Base-by-base conservation (phyloP, 495 filamentous ascomycete species). In the Rusavskia elegans region DNA sequence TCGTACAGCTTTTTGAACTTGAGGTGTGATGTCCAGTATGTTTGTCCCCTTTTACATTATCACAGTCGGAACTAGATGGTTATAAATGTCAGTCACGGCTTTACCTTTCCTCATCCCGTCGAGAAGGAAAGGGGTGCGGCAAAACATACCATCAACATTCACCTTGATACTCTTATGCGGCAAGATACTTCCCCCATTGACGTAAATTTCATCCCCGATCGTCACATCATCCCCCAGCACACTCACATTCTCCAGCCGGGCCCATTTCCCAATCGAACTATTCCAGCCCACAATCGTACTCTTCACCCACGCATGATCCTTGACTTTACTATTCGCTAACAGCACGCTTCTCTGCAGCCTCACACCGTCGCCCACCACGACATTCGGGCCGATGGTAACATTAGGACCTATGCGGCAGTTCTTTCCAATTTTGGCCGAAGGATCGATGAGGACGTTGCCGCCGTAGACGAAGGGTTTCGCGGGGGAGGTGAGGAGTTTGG, bases 261-360 rank as follows among this genome's bases (percentile, higher is more conserved):
- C 90, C 92, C 92, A 99, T 60, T 81, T 82, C 55, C 92, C 92
- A 36, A 99, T 87, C 35, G 82, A 83, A 74, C 87, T 94, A 74
- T 97, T 97, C 92, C 92, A 99, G 58, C 92, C 92, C 13, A 99
- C 90, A 64, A 99, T 99, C 59, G 92, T 94, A 60, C 85, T 90
- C 79, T 99, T 99, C 66, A 99, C 79, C 92, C 92, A 99, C 11
- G 92, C 92, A 67, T 99, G 92, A 66, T 99, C 92, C 78, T 96
- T 97, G 64, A 95, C 85, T 72, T 89, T 96, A 65, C 83, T 83
- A 60, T 87, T 84, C 53, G 81, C 78, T 54, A 99, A 76, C 17
- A 99, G 69, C 25, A 97, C 93, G 65, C 87, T 95, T 53, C 92
- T 83, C 71, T 99, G 92, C 59, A 99, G 74, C 51, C 92, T 78